Evolutionary conservation across 768 basidiomycete genomes (phyloP), one percentile per base, ranked within the genome.

Genomic region (Phylloporus sp.): DNA sequence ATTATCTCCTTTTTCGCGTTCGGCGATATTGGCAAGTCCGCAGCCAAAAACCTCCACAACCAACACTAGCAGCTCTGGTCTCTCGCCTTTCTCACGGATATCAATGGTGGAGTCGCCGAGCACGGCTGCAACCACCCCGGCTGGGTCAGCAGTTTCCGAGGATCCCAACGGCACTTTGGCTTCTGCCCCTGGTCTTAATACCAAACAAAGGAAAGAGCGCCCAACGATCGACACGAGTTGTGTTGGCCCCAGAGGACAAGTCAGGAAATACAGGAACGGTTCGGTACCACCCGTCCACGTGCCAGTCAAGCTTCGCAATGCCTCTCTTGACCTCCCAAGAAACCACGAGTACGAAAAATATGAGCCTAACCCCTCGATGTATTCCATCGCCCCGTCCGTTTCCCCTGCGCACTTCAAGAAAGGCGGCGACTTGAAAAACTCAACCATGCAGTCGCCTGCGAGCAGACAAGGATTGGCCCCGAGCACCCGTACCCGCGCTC

Each of bases 171-270:
- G 58, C 22, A 47, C 43, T 7, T 45, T 57, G 26, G 20, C 26
- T 38, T 63, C 56, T 44, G 12, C 52, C 47, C 50, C 60, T 45
- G 53, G 53, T 9, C 53, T 52, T 28, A 53, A 57, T 54, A 8
- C 54, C 38, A 68, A 49, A 49, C 66, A 58, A 36, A 55, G 61
- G 38, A 66, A 66, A 39, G 63, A 66, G 39, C 65, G 66, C 34
- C 65, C 65, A 29, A 66, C 66, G 52, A 66, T 66, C 48, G 65
- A 66, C 51, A 66, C 65, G 48, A 66, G 65, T 57, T 63, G 61
- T 45, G 66, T 61, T 55, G 65, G 65, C 18, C 65, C 65, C 23
- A 54, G 65, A 55, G 65, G 65, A 18, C 65, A 66, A 29, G 65
- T 66, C 28, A 63, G 8, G 52, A 68, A 65, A 20, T 68, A 66